Conservation (phyloP, 2,329 filamentous ascomycete species). For the Ophiostoma quercus region DNA sequence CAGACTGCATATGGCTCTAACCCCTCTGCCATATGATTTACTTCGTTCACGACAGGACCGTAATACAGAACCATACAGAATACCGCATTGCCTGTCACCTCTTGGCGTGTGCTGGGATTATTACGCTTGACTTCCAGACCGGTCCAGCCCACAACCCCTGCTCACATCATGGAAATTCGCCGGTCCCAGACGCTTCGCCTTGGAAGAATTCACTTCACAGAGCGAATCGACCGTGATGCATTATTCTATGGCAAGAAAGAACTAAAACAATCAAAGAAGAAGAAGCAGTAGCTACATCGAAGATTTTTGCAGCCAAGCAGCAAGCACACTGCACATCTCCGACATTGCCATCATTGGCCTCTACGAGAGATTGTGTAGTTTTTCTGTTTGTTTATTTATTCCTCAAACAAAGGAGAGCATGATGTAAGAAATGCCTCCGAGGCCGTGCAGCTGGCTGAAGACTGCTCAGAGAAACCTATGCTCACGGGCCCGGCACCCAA, state of each 20-base stretch:
- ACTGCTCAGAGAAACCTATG: neutral
- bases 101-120: neutral
- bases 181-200: neutral
- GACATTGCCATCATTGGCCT: too few species aligned
- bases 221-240: neutral
- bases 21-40: too few species aligned
- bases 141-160: neutral
- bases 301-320: neutral
- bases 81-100: neutral
- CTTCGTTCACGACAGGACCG: too few species aligned
- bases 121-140: neutral
- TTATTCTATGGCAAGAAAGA: too few species aligned
- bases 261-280: neutral
- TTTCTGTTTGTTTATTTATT: neutral
- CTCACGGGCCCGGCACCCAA: neutral
- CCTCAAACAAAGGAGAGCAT: neutral
- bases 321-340: neutral
- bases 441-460: neutral
- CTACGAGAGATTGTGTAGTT: neutral
- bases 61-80: too few species aligned
- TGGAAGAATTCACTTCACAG: neutral
- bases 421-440: neutral
- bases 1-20: too few species aligned
- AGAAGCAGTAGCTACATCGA: neutral
- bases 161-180: constrained; percentile 2